Evolutionary conservation across 2,329 filamentous ascomycete genomes (phyloP).

Genomic region (Coniella vitis): DNA sequence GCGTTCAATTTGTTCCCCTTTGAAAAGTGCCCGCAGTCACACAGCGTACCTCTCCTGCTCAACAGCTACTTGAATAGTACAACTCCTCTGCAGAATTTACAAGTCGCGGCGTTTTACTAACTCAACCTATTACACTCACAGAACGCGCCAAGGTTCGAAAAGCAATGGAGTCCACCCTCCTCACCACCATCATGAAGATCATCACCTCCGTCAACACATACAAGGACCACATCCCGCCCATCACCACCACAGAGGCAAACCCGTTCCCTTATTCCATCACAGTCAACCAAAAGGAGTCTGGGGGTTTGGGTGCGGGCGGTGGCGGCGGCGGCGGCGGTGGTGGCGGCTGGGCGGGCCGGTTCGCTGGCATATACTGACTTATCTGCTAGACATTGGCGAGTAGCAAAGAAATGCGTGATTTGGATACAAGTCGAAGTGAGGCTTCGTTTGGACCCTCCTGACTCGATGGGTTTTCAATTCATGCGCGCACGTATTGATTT

Average conservation of each 20-base stretch:
- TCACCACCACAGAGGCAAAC: constrained; percentile 78
- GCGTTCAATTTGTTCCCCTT: constrained; percentile 26
- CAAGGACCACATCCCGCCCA: constrained; percentile 94
- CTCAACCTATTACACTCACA: too few species aligned
- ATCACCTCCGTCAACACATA: constrained; percentile 79
- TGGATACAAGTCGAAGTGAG: not conserved
- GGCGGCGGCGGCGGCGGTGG: not conserved
- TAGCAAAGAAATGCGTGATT: not conserved
- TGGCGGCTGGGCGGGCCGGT: constrained; percentile 8
- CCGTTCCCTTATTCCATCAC: constrained; percentile 93
- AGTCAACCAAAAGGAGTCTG: constrained; percentile 66
- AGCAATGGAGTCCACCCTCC: constrained; percentile 84
- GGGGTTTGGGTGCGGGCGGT: not conserved
- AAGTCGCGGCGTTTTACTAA: too few species aligned
- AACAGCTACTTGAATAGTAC: too few species aligned
- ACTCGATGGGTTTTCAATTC: too few species aligned
- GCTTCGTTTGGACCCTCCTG: too few species aligned
- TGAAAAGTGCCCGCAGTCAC: not conserved
- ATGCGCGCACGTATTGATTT: too few species aligned
- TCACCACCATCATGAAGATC: constrained; percentile 84
- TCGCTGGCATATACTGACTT: constrained; percentile 11
- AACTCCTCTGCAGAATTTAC: too few species aligned
- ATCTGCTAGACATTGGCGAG: too few species aligned
- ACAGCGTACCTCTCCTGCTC: too few species aligned
- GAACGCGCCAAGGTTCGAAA: constrained; percentile 83